Conservation (phyloP, 1,284 basidiomycete species). For the Cystobasidium sp. region DNA sequence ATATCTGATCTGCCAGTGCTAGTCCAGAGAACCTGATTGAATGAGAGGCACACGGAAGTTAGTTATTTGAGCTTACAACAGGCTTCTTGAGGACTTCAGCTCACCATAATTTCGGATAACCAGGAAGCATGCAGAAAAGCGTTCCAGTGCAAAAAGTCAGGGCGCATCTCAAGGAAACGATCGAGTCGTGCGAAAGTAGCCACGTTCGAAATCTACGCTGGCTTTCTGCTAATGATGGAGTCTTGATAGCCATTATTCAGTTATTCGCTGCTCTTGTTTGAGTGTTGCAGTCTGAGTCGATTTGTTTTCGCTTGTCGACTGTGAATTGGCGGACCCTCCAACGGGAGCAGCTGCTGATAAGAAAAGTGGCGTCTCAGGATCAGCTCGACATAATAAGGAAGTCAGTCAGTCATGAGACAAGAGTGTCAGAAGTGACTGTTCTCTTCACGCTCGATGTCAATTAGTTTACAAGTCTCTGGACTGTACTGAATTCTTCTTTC, state of each 20-base stretch:
- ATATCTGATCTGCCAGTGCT: conserved; percentile 25
- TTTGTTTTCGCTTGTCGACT: too few species aligned
- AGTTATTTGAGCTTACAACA: neutral
- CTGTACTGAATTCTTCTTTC: too few species aligned
- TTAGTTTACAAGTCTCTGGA: too few species aligned
- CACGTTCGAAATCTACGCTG: conserved; percentile 11
- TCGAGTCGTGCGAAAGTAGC: conserved; percentile 11
- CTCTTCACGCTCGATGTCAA: too few species aligned
- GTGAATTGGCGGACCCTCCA: too few species aligned
- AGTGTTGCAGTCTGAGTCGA: neutral
- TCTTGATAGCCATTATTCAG: neutral
- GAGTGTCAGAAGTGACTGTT: too few species aligned
- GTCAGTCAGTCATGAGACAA: too few species aligned
- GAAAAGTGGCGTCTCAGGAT: neutral
- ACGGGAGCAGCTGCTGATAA: neutral
- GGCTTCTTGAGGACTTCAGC: neutral
- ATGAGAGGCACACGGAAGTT: neutral
- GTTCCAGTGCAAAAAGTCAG: conserved; percentile 23
- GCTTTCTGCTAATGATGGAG: neutral
- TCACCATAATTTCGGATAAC: conserved; percentile 30
- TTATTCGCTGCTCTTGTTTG: neutral
- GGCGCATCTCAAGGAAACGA: conserved; percentile 18
- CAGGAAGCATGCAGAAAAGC: conserved; percentile 24
- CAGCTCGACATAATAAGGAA: too few species aligned
- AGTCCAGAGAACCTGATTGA: conserved; percentile 13